A percentile compares a stretch with the other conserved stretches of the same genome.
These are phyloP conservation scores for Aphanomyces astaci DNA, from an alignment of 352 stramenopile genomes.

Conservation along the genomic window DNA sequence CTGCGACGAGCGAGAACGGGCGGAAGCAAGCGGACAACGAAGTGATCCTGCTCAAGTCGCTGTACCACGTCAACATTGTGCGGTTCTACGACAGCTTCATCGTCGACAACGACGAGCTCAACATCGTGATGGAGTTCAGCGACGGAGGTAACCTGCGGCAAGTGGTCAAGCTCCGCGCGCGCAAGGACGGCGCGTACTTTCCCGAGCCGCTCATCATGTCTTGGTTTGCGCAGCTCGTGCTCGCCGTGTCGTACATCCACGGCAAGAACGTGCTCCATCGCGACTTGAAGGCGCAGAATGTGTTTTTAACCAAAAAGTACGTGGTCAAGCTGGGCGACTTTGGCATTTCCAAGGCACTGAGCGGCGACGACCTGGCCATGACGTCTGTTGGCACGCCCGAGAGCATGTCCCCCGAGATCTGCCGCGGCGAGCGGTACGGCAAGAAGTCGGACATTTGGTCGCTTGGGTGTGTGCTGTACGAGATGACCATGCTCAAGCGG, in stretches of 20 bases:
- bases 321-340: slow-evolving; percentile 86
- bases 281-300: slow-evolving; percentile 82
- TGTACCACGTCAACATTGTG: slow-evolving; percentile 87
- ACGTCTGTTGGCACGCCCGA: slow-evolving; percentile 79
- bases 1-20: slow-evolving; percentile 72
- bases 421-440: slow-evolving; percentile 75
- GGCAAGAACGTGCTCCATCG: slow-evolving; percentile 84
- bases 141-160: slow-evolving; percentile 77
- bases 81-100: slow-evolving; percentile 86
- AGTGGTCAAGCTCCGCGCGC: slow-evolving; percentile 65
- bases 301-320: slow-evolving; percentile 82
- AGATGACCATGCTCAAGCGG: slow-evolving; percentile 83
- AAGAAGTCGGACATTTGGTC: slow-evolving; percentile 89
- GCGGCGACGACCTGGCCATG: slow-evolving; percentile 68
- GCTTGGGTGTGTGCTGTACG: slow-evolving; percentile 83
- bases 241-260: slow-evolving; percentile 83
- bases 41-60: slow-evolving; percentile 81
- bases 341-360: slow-evolving; percentile 80
- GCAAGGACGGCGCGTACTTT: slow-evolving; percentile 78
- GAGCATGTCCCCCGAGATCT: slow-evolving; percentile 87
- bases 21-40: slow-evolving; percentile 84
- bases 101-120: slow-evolving; percentile 68
- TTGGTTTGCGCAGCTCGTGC: slow-evolving; percentile 80
- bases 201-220: slow-evolving; percentile 78
- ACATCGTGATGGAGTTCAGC: slow-evolving; percentile 86